A percentile compares a stretch with the other conserved stretches of the same genome.
phyloP scores from a whole-genome alignment of 129 eudicot species.

The Cynara cardunculus region DNA sequence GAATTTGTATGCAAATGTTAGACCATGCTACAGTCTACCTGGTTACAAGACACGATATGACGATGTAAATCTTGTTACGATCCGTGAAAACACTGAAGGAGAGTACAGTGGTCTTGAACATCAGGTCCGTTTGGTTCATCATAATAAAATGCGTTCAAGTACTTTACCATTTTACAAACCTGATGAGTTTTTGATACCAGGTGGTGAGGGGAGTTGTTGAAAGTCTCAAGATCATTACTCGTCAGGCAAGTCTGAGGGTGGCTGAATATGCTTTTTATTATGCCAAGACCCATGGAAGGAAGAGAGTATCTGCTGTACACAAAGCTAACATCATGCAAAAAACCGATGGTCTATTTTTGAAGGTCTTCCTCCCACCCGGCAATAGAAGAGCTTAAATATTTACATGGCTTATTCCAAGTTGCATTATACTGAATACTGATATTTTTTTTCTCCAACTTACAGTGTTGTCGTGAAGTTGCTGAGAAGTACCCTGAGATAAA shows the following conservation, averaged over 20 bases:
- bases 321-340: slow-evolving; percentile 99
- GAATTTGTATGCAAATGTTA: slow-evolving; percentile 90
- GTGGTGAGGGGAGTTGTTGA: slow-evolving; percentile 99
- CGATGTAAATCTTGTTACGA: slow-evolving; percentile 82
- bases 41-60: slow-evolving; percentile 98
- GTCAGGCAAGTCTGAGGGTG: slow-evolving; percentile 94
- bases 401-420: neutral
- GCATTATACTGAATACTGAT: slow-evolving; percentile 24
- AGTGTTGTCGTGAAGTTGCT: slow-evolving; percentile 99
- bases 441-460: slow-evolving; percentile 10
- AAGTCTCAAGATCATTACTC: slow-evolving; percentile 93
- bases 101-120: slow-evolving; percentile 99
- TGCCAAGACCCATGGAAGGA: slow-evolving; percentile 88
- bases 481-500: slow-evolving; percentile 94
- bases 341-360: slow-evolving; percentile 93
- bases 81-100: slow-evolving; percentile 97
- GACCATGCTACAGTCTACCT: slow-evolving; percentile 97
- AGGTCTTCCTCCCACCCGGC: slow-evolving; percentile 37
- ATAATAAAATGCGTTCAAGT: neutral
- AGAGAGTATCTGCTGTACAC: slow-evolving; percentile 96
- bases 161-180: neutral
- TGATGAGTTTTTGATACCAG: slow-evolving; percentile 28
- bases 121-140: slow-evolving; percentile 50
- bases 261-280: slow-evolving; percentile 97
- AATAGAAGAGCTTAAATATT: neutral